Percentiles rank a stretch among this genome's conserved stretches.
Conservation (phyloP, 495 filamentous ascomycete genomes). For the Geoglossum glabrum region DNA sequence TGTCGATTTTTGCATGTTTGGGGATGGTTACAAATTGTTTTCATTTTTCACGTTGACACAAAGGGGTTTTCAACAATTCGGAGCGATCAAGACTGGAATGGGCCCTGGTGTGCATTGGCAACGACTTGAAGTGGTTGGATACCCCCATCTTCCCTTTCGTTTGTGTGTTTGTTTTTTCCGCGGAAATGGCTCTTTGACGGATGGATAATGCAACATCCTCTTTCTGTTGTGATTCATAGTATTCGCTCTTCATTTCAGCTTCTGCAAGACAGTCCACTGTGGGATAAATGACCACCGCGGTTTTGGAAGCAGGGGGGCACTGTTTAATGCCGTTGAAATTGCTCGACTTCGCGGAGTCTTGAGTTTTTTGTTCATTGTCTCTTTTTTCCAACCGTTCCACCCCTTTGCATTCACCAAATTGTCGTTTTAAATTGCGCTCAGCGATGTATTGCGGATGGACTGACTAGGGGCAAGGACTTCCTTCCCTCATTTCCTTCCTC, state of each 20-base stretch:
- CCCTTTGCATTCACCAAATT: not conserved
- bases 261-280: not conserved
- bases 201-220: not conserved
- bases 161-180: not conserved
- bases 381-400: not conserved
- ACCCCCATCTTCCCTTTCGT: not conserved
- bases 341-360: not conserved
- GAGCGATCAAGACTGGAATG: slow-evolving; percentile 1
- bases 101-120: not conserved
- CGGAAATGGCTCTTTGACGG: not conserved
- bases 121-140: slow-evolving; percentile 1
- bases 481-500: not conserved
- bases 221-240: not conserved
- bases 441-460: not conserved
- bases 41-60: not conserved
- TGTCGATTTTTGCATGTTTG: not conserved
- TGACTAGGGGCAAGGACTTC: not conserved
- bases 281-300: not conserved
- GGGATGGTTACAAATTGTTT: not conserved
- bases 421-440: not conserved
- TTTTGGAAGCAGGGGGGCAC: not conserved
- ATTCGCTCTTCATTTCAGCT: not conserved
- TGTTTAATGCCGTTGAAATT: not conserved
- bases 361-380: not conserved
- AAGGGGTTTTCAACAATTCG: not conserved